A percentile compares a stretch with the other conserved stretches of the same genome.
Evolutionary conservation across 2,329 filamentous ascomycete genomes (phyloP).

Genomic region (Calonectria leucothoes): DNA sequence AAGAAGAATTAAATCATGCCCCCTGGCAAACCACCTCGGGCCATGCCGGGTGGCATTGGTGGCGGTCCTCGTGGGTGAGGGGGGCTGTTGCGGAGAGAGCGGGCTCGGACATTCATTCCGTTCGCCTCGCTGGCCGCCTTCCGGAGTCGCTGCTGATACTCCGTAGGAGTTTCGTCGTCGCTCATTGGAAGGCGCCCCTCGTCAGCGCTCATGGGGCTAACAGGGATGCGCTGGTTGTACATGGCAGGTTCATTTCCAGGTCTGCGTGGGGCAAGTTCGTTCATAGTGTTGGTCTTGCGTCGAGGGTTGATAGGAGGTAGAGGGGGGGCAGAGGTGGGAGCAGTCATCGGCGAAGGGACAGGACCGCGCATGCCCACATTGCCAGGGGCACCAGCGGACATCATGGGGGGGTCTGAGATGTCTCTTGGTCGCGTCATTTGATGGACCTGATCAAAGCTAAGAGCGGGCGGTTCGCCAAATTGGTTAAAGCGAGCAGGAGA

Average conservation of each 20-base stretch:
- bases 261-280: conserved; percentile 47
- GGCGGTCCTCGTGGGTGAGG: conserved; percentile 40
- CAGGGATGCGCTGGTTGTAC: conserved; percentile 32
- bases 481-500: conserved; percentile 39
- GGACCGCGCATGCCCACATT: conserved; percentile 53
- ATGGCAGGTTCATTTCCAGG: conserved; percentile 47
- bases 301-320: conserved; percentile 70
- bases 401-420: conserved; percentile 62
- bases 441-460: conserved; percentile 54
- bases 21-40: conserved; percentile 51
- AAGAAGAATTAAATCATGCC: conserved; percentile 56
- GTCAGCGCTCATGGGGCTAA: conserved; percentile 32
- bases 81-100: conserved; percentile 41
- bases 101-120: conserved; percentile 44
- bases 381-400: conserved; percentile 59
- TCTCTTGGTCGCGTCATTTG: conserved; percentile 59
- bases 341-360: conserved; percentile 52
- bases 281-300: conserved; percentile 58
- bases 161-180: conserved; percentile 50
- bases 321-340: conserved; percentile 56
- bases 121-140: conserved; percentile 57
- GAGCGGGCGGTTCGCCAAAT: conserved; percentile 28
- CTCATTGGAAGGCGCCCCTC: conserved; percentile 44
- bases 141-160: conserved; percentile 54
- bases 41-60: conserved; percentile 42